Evolutionary conservation across 306 rosid species (phyloP), one percentile per base, ranked within the genome.

Genomic region (Prunus armeniaca): DNA sequence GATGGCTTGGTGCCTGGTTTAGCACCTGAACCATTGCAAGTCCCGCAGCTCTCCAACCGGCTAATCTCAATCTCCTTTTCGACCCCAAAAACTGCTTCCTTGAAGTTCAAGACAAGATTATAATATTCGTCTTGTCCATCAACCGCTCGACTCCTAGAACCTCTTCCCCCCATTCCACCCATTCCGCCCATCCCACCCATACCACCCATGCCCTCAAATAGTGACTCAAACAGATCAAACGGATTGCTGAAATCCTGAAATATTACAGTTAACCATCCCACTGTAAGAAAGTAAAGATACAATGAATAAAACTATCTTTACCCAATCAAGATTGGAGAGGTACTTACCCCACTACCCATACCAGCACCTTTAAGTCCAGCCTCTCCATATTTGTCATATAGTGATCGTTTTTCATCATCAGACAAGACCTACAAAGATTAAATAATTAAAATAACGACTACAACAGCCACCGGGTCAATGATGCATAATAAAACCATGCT

Each of bases 341-440:
- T 76, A 84, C 99, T 86, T 86, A 95, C 99, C 87, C 96, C 93
- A 73, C 65, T 86, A 86, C 93, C 97, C 86, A 88, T 80, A 73
- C 96, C 96, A 69, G 91, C 85, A 77, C 97, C 98, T 81, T 92
- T 92, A 60, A 95, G 90, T 81, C 99, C 99, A 67, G 97, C 98
- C 89, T 95, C 99, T 76, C 99, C 99, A 60, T 89, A 95, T 78
- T 67, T 89, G 79, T 95, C 99, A 80, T 95, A 95, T 56, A 95
- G 80, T 30, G 97, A 87, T 60, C 89, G 82, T 67, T 95, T 95
- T 84, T 95, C 99, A 79, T 92, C 98, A 80, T 95, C 99, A 60
- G 99, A 95, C 80, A 95, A 87, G 76, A 95, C 99, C 99, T 95
- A 81, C 34, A 78, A 81, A 83, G 67, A 82, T 68, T 82, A 34